phyloP scores from a whole-genome alignment of 2,329 filamentous ascomycete species.

The Xylaria arbuscula region DNA sequence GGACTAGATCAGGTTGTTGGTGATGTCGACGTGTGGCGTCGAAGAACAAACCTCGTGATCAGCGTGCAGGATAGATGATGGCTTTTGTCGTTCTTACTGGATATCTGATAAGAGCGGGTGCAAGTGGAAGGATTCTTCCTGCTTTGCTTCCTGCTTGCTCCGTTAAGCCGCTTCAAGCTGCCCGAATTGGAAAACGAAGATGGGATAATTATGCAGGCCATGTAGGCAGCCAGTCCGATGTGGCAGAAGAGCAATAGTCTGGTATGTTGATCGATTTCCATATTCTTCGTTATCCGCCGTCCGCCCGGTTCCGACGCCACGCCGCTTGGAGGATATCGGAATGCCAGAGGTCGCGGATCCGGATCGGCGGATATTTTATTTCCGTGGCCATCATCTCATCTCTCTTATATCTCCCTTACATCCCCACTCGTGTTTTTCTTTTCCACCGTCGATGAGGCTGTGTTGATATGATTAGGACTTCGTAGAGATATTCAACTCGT shows the following conservation, averaged over 20 bases:
- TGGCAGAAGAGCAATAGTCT: background rate
- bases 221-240: background rate
- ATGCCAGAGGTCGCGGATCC: background rate
- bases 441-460: background rate
- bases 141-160: conserved; percentile 4
- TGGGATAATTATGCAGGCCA: background rate
- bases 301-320: background rate
- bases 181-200: background rate
- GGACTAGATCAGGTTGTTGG: background rate
- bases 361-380: background rate
- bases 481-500: background rate
- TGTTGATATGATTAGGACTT: background rate
- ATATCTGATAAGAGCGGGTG: background rate
- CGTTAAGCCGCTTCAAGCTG: background rate
- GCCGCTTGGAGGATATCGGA: background rate
- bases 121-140: background rate
- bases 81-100: background rate
- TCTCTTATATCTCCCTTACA: background rate
- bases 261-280: background rate
- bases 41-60: background rate
- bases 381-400: too few species aligned
- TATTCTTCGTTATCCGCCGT: background rate
- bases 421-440: background rate
- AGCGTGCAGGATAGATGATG: background rate
- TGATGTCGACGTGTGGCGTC: background rate